Percentiles rank a stretch among this genome's conserved stretches.
These are phyloP conservation scores for Phytophthora crassamura DNA, from an alignment of 352 stramenopile genomes.

Conservation along the genomic window DNA sequence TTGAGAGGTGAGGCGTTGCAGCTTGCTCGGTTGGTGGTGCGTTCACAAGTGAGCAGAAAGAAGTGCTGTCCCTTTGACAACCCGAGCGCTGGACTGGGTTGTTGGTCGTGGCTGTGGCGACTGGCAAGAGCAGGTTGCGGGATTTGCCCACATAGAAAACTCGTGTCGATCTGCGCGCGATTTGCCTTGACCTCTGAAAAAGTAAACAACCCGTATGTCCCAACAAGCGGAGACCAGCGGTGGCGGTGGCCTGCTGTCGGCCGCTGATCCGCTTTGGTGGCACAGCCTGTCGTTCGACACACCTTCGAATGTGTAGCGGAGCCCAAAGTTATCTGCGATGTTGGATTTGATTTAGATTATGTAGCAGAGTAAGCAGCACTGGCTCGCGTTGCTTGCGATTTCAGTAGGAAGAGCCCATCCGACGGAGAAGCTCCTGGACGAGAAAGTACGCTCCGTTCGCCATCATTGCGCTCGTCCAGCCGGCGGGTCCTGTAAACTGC, in stretches of 20 bases:
- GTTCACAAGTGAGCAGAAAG: conserved; percentile 33
- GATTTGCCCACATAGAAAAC: conserved; percentile 35
- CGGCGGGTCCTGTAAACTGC: conserved; percentile 14
- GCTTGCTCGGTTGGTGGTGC: conserved; percentile 11
- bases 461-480: conserved; percentile 29
- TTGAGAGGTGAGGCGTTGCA: neutral
- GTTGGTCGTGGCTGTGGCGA: conserved; percentile 29
- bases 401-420: conserved; percentile 31
- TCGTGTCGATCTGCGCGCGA: conserved; percentile 8
- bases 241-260: too few relatives aligned
- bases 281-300: neutral
- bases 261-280: conserved; percentile 11
- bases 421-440: conserved; percentile 9
- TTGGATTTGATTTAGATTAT: conserved; percentile 29
- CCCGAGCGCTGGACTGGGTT: conserved; percentile 8
- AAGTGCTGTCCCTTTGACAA: conserved; percentile 21
- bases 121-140: conserved; percentile 28
- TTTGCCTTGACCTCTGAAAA: conserved; percentile 19
- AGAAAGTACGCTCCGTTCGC: conserved; percentile 8
- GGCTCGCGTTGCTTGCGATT: conserved; percentile 23
- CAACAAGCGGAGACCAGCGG: conserved; percentile 11
- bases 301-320: neutral
- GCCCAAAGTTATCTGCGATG: conserved; percentile 16
- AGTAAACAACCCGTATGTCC: conserved; percentile 31
- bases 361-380: conserved; percentile 28